phyloP scores from a whole-genome alignment of 352 stramenopile species.

The Pilasporangium apinafurcum region DNA sequence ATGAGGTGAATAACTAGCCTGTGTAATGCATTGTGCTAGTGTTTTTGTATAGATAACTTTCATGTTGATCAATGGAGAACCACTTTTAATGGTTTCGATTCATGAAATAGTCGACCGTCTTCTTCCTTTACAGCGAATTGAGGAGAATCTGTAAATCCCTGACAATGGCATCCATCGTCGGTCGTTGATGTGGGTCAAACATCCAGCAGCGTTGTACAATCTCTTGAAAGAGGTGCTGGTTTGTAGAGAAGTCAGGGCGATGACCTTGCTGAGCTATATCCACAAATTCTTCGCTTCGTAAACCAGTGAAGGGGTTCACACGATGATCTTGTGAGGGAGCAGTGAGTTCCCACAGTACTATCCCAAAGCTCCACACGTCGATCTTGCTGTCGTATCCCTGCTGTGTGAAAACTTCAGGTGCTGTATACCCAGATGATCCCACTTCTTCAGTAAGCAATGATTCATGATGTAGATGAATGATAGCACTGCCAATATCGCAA shows the following conservation, averaged over 20 bases:
- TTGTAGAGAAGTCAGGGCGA: slow-evolving; percentile 5
- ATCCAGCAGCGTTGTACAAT: slow-evolving; percentile 22
- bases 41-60: too few relatives aligned
- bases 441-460: slow-evolving; percentile 18
- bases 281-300: slow-evolving; percentile 20
- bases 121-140: too few relatives aligned
- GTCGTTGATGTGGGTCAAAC: slow-evolving; percentile 15
- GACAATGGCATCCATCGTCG: slow-evolving; percentile 14
- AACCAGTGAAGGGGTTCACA: slow-evolving; percentile 22
- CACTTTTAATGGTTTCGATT: too few relatives aligned
- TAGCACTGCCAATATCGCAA: slow-evolving; percentile 27
- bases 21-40: too few relatives aligned
- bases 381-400: slow-evolving; percentile 30
- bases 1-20: too few relatives aligned
- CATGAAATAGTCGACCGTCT: too few relatives aligned
- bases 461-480: slow-evolving; percentile 5
- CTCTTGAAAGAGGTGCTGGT: slow-evolving; percentile 5
- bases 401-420: slow-evolving; percentile 31
- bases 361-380: slow-evolving; percentile 41
- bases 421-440: slow-evolving; percentile 35
- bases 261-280: slow-evolving; percentile 11
- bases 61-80: too few relatives aligned
- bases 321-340: background rate
- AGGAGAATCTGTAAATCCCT: background rate
- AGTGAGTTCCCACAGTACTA: slow-evolving; percentile 35